These are phyloP conservation scores for Cryptomeria japonica DNA, from an alignment of 75 land plant genomes.

Conservation along the genomic window DNA sequence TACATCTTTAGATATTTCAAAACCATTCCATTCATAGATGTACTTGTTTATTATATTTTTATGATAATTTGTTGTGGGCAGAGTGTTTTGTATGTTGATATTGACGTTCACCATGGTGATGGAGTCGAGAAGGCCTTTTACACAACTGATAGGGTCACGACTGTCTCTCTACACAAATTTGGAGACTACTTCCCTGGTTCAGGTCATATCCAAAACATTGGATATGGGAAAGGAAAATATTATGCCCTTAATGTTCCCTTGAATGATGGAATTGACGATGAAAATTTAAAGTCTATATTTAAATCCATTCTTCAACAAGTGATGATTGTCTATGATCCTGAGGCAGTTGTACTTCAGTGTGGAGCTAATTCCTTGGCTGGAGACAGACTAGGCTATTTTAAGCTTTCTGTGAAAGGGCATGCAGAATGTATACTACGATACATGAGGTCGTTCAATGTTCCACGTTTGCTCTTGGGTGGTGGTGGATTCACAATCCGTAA, in stretches of 20 bases:
- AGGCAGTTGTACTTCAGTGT: slow-evolving; percentile 78
- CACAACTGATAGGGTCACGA: slow-evolving; percentile 79
- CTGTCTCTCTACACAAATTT: slow-evolving; percentile 82
- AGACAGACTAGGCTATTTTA: slow-evolving; percentile 77
- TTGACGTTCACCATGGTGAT: slow-evolving; percentile 86
- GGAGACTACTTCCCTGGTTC: slow-evolving; percentile 83
- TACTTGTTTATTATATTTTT: background rate
- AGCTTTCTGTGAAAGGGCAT: slow-evolving; percentile 78
- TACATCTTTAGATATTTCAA: too few relatives aligned
- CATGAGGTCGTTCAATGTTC: slow-evolving; percentile 80
- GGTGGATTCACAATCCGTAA: slow-evolving; percentile 80
- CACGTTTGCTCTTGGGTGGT: slow-evolving; percentile 68
- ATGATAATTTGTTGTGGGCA: slow-evolving; percentile 23
- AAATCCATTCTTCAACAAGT: slow-evolving; percentile 71
- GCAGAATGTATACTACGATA: slow-evolving; percentile 71
- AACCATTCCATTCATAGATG: too few relatives aligned
- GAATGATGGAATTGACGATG: slow-evolving; percentile 78
- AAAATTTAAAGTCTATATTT: slow-evolving; percentile 58
- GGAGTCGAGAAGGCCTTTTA: slow-evolving; percentile 76
- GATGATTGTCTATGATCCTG: slow-evolving; percentile 73
- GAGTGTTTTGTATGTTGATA: slow-evolving; percentile 80
- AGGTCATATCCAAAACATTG: slow-evolving; percentile 63
- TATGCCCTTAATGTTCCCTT: slow-evolving; percentile 78
- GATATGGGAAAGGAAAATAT: slow-evolving; percentile 60
- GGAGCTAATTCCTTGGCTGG: slow-evolving; percentile 84